Evolutionary conservation across 1,284 basidiomycete species (phyloP), one percentile per base, ranked within the genome.

Genomic region (Boletus sp.): DNA sequence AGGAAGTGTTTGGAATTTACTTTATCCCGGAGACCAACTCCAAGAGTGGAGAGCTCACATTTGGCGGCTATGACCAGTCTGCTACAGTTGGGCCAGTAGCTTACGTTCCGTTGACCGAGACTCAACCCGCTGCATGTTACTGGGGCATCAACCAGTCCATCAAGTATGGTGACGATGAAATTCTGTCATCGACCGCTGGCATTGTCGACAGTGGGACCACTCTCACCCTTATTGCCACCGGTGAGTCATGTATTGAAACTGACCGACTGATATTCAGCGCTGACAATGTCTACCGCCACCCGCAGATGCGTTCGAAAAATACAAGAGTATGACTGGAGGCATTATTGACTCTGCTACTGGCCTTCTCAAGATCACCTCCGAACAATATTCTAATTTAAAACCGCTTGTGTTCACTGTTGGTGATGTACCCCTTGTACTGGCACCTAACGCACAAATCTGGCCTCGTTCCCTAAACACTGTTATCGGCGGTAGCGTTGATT

Each of bases 141-240:
- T 85, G 83, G 83, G 84, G 84, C 28, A 81, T 87, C 58, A 77
- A 86, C 63, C 80, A 83, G 70, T 73, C 74, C 43, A 66, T 86
- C 58, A 66, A 69, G 2, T 86, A 85, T 63, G 83, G 80, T 51
- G 38, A 62, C 7, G 68, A 71, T 16, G 63, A 68, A 1, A 74
- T 86, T 48, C 67, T 85, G 56, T 60, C 68, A 6, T 62, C 65
- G 7, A 74, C 79, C 14, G 73, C 80, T 35, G 66, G 66, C 7
- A 44, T 66, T 21, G 21, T 66, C 33, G 66, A 66, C 33, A 59
- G 83, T 13, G 84, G 85, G 52, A 87, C 79, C n/a, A 80, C 81
- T 21, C 73, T 82, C 44, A 63, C 80, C 27, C 64, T 77, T 57
- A 64, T 81, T 58, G 73, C 79, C 9, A 70, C 76, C 7, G 72